Percentiles rank a stretch among this genome's conserved stretches.
These are phyloP conservation scores for Synchytrium microbalum DNA, from an alignment of 371 early-diverging fungal species.

Conservation along the genomic window DNA sequence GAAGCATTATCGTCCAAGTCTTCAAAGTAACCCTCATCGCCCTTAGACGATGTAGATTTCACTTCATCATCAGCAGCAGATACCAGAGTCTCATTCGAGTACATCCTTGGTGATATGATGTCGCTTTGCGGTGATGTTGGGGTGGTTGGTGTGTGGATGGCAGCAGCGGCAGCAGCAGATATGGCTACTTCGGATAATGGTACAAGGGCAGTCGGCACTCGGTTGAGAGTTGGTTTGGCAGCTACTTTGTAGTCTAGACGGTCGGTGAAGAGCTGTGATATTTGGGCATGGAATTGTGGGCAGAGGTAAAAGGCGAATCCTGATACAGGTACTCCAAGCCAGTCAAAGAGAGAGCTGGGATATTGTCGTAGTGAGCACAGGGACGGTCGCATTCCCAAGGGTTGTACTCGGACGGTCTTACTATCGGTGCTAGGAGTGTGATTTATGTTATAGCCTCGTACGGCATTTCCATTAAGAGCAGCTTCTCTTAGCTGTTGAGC, in stretches of 20 bases:
- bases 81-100: neutral
- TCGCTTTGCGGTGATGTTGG: conserved; percentile 1
- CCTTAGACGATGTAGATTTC: conserved; percentile 3
- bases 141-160: neutral
- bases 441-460: neutral
- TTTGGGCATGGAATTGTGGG: conserved; percentile 36
- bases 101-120: neutral
- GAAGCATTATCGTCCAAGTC: conserved; percentile 13
- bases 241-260: conserved; percentile 34
- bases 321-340: conserved; percentile 28
- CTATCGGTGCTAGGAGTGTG: neutral
- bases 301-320: conserved; percentile 30
- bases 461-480: neutral
- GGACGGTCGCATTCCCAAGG: conserved; percentile 32
- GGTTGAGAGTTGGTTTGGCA: conserved; percentile 5
- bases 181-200: neutral
- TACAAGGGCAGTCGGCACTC: neutral
- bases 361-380: conserved; percentile 18
- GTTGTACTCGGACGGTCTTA: conserved; percentile 22
- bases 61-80: neutral
- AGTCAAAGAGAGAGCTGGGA: conserved; percentile 31
- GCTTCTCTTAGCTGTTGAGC: conserved; percentile 10
- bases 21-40: conserved; percentile 28
- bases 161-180: neutral
- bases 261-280: conserved; percentile 35